Evolutionary conservation across 2,329 filamentous ascomycete genomes (phyloP), one percentile per base, ranked within the genome.

Genomic region (Calonectria fujianensis): DNA sequence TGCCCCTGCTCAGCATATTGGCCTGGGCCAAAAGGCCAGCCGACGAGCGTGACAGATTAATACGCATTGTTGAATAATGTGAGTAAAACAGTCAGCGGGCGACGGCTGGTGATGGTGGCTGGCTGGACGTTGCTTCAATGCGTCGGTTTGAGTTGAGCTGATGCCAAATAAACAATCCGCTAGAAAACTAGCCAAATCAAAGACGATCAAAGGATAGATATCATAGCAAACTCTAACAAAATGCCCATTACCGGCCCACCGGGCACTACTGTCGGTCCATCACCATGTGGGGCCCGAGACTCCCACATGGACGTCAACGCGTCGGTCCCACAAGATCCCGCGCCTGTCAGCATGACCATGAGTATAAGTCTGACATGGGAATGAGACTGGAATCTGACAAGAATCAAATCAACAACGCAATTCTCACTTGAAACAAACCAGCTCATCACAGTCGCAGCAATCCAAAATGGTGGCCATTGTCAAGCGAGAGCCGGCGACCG

Each of bases 401-500:
- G 18, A 27, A 61, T 29, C 16, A 41, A 11, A 11, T 20, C 14
- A 4, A 29, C 35, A 45, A 11, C n/a, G 5, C 6, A 41, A 4
- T 41, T n/a, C 24, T 63, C 2, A 29, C 35, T 29, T 32, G 14
- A 2, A 39, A 63, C 3, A 29, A 20, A 29, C 24, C 14, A 41
- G 14, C 41, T 35, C n/a, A 57, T 35, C 31, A 57, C 14, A 39
- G 7, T 29, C n/a, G 24, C 1, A 61, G 11, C 32, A 39, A 18
- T 29, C 37, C 57, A 63, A 41, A 27, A 63, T 63, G 57, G 57
- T 63, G 37, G 57, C 57, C 37, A 41, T 63, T 63, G 57, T 63
- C 57, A 63, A 63, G 57, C 57, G 57, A 24, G 57, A 41, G 57
- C 57, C 57, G 5, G 57, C 57, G 37, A 63, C 57, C 16, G 57